Conservation (phyloP, 225 moss, liverwort and hornwort species). For the Straminergon stramineum region DNA sequence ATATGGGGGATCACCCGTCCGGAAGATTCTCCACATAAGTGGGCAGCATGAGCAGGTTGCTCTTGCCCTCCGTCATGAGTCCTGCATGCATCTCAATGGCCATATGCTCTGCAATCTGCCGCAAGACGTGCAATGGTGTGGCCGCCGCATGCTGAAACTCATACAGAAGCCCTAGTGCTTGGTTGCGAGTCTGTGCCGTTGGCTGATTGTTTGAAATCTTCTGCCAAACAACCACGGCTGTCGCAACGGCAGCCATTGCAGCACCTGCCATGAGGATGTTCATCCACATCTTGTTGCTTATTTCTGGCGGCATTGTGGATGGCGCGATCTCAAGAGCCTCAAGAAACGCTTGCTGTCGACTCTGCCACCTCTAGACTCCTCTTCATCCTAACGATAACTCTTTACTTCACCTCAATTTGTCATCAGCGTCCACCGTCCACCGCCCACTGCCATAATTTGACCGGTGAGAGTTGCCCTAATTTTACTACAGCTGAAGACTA, state of each 20-base stretch:
- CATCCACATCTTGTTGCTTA: constrained; percentile 21
- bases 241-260: constrained; percentile 31
- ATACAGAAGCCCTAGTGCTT: constrained; percentile 31
- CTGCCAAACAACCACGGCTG: constrained; percentile 32
- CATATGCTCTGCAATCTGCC: constrained; percentile 74
- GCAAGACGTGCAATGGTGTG: constrained; percentile 59
- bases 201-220: constrained; percentile 11
- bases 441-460: not conserved
- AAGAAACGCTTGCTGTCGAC: not conserved
- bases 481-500: not conserved
- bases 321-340: constrained; percentile 4
- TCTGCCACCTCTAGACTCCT: not conserved
- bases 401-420: not conserved
- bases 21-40: constrained; percentile 77
- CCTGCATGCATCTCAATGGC: constrained; percentile 83
- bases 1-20: constrained; percentile 39
- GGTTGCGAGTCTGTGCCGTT: constrained; percentile 5
- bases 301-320: constrained; percentile 26
- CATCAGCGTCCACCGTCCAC: not conserved
- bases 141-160: constrained; percentile 65
- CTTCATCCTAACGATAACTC: not conserved
- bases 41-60: constrained; percentile 86
- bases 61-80: constrained; percentile 66
- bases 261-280: constrained; percentile 36
- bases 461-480: not conserved